Percentiles rank a stretch among this genome's conserved stretches.
Conservation (phyloP, 371 early-diverging fungal genomes). For the Actinomucor elegans region DNA sequence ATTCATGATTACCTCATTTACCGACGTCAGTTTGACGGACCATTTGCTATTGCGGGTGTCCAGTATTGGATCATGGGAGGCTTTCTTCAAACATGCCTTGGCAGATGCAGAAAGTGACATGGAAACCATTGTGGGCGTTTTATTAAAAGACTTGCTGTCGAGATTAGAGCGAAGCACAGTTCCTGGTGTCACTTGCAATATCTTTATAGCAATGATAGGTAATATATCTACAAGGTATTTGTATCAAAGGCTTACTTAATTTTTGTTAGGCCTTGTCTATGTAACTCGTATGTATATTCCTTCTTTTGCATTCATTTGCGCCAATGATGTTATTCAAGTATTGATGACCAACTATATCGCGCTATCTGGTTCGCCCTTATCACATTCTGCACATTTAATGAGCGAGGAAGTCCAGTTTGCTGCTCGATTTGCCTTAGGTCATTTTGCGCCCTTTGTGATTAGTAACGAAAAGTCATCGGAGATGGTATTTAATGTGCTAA, state of each 20-base stretch:
- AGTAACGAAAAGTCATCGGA: constrained; percentile 45
- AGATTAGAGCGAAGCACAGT: constrained; percentile 54
- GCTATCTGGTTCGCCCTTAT: constrained; percentile 10
- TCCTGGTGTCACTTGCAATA: constrained; percentile 57
- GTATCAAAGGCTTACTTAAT: neutral
- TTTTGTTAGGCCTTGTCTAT: constrained; percentile 18
- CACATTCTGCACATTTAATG: constrained; percentile 32
- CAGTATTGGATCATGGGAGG: constrained; percentile 46
- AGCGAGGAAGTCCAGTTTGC: constrained; percentile 67
- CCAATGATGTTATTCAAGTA: constrained; percentile 24
- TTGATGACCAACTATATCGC: constrained; percentile 30
- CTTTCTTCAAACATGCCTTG: constrained; percentile 40
- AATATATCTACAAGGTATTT: too few species aligned
- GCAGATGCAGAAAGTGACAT: constrained; percentile 17
- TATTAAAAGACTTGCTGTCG: constrained; percentile 45
- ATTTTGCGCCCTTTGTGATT: constrained; percentile 45
- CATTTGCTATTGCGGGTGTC: constrained; percentile 55
- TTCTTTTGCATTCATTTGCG: constrained; percentile 32
- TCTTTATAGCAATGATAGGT: constrained; percentile 55
- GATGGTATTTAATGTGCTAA: constrained; percentile 12
- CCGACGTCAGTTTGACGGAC: constrained; percentile 55
- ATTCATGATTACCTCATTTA: constrained; percentile 50
- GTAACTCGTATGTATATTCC: constrained; percentile 18
- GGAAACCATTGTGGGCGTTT: constrained; percentile 23
- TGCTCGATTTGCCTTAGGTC: constrained; percentile 46